Percentiles rank a stretch among this genome's conserved stretches.
Conservation (phyloP, 257 asterid species). For the Solanum chiquidenum region DNA sequence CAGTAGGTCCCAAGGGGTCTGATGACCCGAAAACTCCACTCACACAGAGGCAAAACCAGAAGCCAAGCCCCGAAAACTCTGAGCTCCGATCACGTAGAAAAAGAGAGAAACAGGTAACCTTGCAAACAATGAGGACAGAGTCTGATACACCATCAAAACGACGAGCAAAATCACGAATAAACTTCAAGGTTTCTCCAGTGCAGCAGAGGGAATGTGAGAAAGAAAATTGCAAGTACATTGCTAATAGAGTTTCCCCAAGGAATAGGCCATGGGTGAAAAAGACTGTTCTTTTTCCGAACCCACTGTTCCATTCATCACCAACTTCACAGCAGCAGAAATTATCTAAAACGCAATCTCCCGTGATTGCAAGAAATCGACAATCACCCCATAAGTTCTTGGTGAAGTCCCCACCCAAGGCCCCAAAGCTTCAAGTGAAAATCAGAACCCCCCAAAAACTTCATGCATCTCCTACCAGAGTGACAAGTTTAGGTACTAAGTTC, state of each 20-base stretch:
- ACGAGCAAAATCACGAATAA: constrained; percentile 63
- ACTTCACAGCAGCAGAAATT: constrained; percentile 34
- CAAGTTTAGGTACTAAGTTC: constrained; percentile 26
- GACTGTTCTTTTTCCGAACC: constrained; percentile 83
- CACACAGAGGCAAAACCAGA: constrained; percentile 23
- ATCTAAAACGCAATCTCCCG: constrained; percentile 51
- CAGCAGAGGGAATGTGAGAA: constrained; percentile 41
- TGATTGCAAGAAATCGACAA: constrained; percentile 26
- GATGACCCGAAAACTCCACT: constrained; percentile 77
- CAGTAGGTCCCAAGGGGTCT: constrained; percentile 21
- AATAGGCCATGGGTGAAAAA: constrained; percentile 78
- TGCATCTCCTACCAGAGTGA: constrained; percentile 19
- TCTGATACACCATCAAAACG: constrained; percentile 24
- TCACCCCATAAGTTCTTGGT: constrained; percentile 80
- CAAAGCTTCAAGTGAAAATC: constrained; percentile 31
- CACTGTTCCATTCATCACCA: constrained; percentile 60
- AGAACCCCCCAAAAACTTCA: constrained; percentile 33
- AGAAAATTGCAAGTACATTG: constrained; percentile 53
- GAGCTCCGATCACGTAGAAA: constrained; percentile 47
- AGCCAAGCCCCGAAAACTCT: constrained; percentile 25
- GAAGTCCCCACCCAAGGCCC: constrained; percentile 44
- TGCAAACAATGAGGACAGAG: constrained; percentile 29
- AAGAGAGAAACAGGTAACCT: constrained; percentile 50
- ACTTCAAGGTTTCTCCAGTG: constrained; percentile 56
- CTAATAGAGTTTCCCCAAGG: constrained; percentile 80